Evolutionary conservation across 352 stramenopile species (phyloP).

Genomic region (Elongisporangium senticosum): DNA sequence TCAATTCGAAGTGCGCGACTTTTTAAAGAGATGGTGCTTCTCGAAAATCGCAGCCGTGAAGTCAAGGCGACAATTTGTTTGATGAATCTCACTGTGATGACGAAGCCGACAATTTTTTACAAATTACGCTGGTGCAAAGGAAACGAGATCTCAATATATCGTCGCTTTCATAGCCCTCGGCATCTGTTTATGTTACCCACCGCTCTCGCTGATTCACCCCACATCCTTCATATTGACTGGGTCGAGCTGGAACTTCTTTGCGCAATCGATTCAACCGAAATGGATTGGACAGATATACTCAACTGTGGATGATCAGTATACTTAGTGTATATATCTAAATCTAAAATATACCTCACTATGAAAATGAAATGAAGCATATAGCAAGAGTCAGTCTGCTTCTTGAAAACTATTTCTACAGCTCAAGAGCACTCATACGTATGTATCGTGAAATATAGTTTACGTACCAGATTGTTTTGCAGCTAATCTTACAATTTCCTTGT

Average conservation of each 20-base stretch:
- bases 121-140: background rate
- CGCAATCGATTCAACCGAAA: background rate
- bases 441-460: too few relatives aligned
- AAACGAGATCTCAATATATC: background rate
- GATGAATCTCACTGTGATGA: slow-evolving; percentile 12
- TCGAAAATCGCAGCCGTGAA: background rate
- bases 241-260: background rate
- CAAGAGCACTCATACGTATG: too few relatives aligned
- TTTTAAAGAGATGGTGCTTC: background rate
- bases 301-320: background rate
- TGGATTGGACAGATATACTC: background rate
- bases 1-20: background rate
- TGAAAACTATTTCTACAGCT: too few relatives aligned
- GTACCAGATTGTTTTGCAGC: too few relatives aligned
- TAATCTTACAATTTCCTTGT: too few relatives aligned
- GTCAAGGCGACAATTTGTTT: slow-evolving; percentile 12
- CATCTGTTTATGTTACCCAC: background rate
- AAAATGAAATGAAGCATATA: too few relatives aligned
- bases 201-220: background rate
- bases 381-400: too few relatives aligned
- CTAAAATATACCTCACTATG: too few relatives aligned
- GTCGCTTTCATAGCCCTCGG: background rate
- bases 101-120: slow-evolving; percentile 1
- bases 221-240: background rate
- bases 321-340: too few relatives aligned